phyloP scores from a whole-genome alignment of 257 asterid species.

The Phtheirospermum japonicum region DNA sequence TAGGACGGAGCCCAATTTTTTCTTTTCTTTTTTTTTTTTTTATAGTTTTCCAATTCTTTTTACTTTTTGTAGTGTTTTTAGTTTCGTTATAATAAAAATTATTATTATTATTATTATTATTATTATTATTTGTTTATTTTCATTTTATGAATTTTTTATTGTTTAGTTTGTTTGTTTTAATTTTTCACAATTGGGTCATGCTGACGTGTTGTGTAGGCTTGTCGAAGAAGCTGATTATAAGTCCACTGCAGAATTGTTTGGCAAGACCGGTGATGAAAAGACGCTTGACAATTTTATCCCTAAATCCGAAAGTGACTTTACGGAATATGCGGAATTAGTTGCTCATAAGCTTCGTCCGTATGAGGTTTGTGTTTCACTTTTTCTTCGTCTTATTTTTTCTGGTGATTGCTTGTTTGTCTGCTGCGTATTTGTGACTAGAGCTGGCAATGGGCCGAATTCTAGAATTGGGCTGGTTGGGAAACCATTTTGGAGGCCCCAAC shows the following conservation, averaged over 20 bases:
- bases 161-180: no score
- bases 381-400: not conserved
- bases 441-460: no score
- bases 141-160: no score
- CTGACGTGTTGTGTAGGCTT: conserved; percentile 43
- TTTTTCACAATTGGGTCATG: not conserved
- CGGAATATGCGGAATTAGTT: conserved; percentile 79
- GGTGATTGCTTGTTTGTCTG: not conserved
- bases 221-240: conserved; percentile 60
- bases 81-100: no score
- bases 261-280: conserved; percentile 54
- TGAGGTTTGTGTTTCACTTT: conserved; percentile 51
- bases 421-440: conserved; percentile 6
- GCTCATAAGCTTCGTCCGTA: conserved; percentile 71
- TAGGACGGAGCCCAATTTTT: no score
- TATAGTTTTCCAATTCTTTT: no score
- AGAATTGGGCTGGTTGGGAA: no score
- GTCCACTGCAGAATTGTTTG: not conserved
- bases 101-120: no score
- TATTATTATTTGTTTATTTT: no score
- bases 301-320: conserved; percentile 71
- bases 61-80: no score
- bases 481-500: no score
- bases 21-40: no score
- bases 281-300: conserved; percentile 83